phyloP scores from a whole-genome alignment of 1,139 yeast genomes.

The Geotrichum aggregatum region DNA sequence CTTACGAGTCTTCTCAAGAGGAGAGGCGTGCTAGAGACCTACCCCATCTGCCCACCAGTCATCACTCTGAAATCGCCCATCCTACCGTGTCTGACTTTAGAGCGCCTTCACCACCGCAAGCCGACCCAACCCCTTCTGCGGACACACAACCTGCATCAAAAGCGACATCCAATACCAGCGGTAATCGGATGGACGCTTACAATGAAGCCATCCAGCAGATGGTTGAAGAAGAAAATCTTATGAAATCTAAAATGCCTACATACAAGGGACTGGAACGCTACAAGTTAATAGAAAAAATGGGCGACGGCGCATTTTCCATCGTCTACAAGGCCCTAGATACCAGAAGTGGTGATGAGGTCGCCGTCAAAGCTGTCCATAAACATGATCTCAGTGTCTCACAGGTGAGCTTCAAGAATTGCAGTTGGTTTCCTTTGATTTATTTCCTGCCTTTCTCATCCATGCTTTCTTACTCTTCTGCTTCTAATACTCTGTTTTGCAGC shows the following conservation, averaged over 20 bases:
- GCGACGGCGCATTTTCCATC: conserved; percentile 81
- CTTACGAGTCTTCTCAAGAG: conserved; percentile 5
- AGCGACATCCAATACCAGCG: conserved; percentile 21
- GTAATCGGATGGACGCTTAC: conserved; percentile 41
- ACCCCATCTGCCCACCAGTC: conserved; percentile 2
- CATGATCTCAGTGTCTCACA: conserved; percentile 49
- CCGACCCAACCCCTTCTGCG: conserved; percentile 16
- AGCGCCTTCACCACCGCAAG: no score
- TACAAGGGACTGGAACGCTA: conserved; percentile 52
- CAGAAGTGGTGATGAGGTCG: conserved; percentile 52
- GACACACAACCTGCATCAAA: conserved; percentile 12
- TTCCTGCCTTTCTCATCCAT: no score
- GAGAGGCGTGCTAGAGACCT: conserved; percentile 3
- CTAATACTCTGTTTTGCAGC: background rate
- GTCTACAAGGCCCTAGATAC: conserved; percentile 70
- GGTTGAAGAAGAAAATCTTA: conserved; percentile 57
- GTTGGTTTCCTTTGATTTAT: background rate
- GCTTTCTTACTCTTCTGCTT: background rate
- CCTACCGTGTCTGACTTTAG: no score
- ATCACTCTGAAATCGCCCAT: background rate
- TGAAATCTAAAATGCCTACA: conserved; percentile 40
- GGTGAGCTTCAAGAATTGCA: conserved; percentile 29
- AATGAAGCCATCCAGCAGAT: conserved; percentile 55
- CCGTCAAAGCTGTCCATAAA: conserved; percentile 82
- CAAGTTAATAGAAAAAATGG: conserved; percentile 45